phyloP scores from a whole-genome alignment of 106 monocot genomes.

The Platanthera guangdongensis region DNA sequence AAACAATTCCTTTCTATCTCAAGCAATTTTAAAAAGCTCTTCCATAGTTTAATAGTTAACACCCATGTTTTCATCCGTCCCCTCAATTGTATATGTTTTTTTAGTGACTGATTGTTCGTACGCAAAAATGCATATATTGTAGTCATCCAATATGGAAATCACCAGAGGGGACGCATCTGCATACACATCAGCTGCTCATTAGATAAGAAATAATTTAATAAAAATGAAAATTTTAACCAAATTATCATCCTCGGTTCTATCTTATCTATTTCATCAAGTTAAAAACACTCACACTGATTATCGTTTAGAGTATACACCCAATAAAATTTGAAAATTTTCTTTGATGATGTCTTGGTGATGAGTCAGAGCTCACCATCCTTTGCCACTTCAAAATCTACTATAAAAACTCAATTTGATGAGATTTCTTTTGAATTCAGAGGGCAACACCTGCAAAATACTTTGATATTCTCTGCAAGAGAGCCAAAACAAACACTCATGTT shows the following conservation, averaged over 20 bases:
- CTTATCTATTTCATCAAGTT: background rate
- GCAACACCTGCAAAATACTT: constrained; percentile 82
- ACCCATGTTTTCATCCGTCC: constrained; percentile 53
- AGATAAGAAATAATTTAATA: background rate
- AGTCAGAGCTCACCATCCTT: constrained; percentile 75
- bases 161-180: constrained; percentile 82
- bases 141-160: constrained; percentile 71
- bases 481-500: background rate
- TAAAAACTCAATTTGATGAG: constrained; percentile 27
- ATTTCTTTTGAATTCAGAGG: constrained; percentile 64
- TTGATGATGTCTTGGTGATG: constrained; percentile 27
- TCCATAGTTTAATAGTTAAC: constrained; percentile 82
- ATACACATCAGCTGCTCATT: constrained; percentile 53
- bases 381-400: constrained; percentile 66
- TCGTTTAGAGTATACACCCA: constrained; percentile 70
- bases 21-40: constrained; percentile 62
- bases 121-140: constrained; percentile 89
- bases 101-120: constrained; percentile 86
- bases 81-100: constrained; percentile 91
- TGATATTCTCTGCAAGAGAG: constrained; percentile 64
- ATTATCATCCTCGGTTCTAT: background rate
- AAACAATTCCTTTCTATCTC: constrained; percentile 55
- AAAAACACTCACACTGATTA: constrained; percentile 38
- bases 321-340: constrained; percentile 73
- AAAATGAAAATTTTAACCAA: background rate